A percentile compares a stretch with the other conserved stretches of the same genome.
Conservation (phyloP, 371 early-diverging fungal species). For the Choanephora cucurbitarum region DNA sequence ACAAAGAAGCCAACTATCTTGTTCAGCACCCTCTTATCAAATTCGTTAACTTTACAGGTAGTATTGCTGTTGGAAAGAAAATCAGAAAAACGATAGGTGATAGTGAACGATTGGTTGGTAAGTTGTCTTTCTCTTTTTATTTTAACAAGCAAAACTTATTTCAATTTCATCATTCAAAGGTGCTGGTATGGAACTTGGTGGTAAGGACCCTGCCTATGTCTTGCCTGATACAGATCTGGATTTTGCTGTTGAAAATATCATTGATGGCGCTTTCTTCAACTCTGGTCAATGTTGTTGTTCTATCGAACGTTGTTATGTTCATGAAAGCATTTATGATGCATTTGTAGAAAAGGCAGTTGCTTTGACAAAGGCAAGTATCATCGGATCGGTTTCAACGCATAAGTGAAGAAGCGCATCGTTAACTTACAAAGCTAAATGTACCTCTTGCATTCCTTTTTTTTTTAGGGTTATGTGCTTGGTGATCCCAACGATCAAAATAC, state of each 20-base stretch:
- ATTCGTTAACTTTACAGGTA: constrained; percentile 84
- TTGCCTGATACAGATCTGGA: constrained; percentile 73
- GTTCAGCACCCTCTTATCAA: constrained; percentile 65
- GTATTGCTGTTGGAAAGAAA: constrained; percentile 73
- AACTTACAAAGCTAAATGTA: no score
- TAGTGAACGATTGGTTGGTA: constrained; percentile 66
- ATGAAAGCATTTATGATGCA: constrained; percentile 69
- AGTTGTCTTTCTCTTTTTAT: neutral
- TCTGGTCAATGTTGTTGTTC: constrained; percentile 87
- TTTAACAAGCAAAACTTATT: no score
- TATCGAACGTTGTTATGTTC: constrained; percentile 86
- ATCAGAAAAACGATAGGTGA: constrained; percentile 64
- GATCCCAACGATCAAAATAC: constrained; percentile 66
- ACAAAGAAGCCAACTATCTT: constrained; percentile 50
- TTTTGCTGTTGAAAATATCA: constrained; percentile 72
- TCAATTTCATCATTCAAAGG: no score
- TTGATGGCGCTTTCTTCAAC: constrained; percentile 87
- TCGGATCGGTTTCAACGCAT: no score
- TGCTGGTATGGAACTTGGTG: constrained; percentile 83
- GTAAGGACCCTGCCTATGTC: constrained; percentile 88
- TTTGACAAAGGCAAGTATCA: constrained; percentile 58
- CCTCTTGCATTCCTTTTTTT: neutral
- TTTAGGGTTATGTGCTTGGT: constrained; percentile 59
- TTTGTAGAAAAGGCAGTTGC: constrained; percentile 71
- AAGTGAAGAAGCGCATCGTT: no score